Conservation (phyloP, 208 protist genomes). For the Tetramitus jugosus region DNA sequence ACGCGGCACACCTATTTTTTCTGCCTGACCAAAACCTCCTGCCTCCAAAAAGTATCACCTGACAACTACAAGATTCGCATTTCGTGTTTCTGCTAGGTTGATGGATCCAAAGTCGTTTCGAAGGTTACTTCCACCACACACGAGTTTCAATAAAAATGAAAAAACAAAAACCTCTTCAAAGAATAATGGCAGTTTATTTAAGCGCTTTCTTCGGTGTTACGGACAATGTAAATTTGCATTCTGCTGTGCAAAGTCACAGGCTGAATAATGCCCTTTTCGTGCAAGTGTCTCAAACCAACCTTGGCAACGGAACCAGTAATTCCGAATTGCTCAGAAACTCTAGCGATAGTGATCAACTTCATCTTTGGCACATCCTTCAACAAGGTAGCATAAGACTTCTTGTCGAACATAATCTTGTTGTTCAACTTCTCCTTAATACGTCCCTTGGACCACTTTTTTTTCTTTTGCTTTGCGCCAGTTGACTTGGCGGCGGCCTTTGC, state of each 20-base stretch:
- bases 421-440: slow-evolving; percentile 71
- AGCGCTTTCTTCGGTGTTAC: too few relatives aligned
- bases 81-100: too few relatives aligned
- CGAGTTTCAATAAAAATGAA: too few relatives aligned
- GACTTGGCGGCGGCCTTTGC: not conserved
- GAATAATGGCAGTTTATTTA: too few relatives aligned
- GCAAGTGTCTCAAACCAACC: slow-evolving; percentile 68
- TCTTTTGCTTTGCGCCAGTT: slow-evolving; percentile 21
- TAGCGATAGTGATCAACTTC: slow-evolving; percentile 74
- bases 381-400: slow-evolving; percentile 64
- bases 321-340: slow-evolving; percentile 75
- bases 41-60: too few relatives aligned
- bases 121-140: too few relatives aligned
- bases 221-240: slow-evolving; percentile 13
- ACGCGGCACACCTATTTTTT: too few relatives aligned
- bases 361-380: slow-evolving; percentile 74
- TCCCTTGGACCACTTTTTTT: slow-evolving; percentile 82
- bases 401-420: slow-evolving; percentile 79
- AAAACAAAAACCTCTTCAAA: too few relatives aligned
- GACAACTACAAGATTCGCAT: too few relatives aligned
- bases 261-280: slow-evolving; percentile 62
- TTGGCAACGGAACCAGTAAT: slow-evolving; percentile 67
- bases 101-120: too few relatives aligned
- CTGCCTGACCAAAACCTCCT: too few relatives aligned
- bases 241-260: slow-evolving; percentile 56